Percentiles rank a stretch among this genome's conserved stretches.
These are phyloP conservation scores for Psilocybe cubensis DNA, from an alignment of 768 basidiomycete genomes.

Conservation along the genomic window DNA sequence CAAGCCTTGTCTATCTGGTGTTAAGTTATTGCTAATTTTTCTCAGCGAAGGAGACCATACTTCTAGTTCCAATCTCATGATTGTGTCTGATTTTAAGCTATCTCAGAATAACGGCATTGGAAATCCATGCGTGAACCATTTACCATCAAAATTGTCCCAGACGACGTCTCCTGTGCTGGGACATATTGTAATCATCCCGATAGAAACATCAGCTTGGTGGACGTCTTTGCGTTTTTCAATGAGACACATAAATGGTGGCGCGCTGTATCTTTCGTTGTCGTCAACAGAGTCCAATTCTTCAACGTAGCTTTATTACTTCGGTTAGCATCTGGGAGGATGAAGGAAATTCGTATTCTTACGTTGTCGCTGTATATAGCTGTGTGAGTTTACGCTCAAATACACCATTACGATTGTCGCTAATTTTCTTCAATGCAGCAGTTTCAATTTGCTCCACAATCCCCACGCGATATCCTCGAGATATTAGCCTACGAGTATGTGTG, in stretches of 20 bases:
- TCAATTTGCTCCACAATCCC: conserved; percentile 84
- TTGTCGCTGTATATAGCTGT: conserved; percentile 84
- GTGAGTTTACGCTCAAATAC: conserved; percentile 78
- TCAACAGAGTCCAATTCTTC: conserved; percentile 78
- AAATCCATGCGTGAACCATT: conserved; percentile 5
- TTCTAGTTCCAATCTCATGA: conserved; percentile 90
- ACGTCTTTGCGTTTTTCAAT: conserved; percentile 56
- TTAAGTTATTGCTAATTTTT: conserved; percentile 2
- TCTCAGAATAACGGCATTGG: not conserved
- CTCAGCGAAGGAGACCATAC: conserved; percentile 40
- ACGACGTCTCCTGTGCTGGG: conserved; percentile 92
- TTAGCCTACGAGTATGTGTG: conserved; percentile 43
- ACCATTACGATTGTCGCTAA: conserved; percentile 70
- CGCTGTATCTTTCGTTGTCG: conserved; percentile 53
- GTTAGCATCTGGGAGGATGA: not conserved
- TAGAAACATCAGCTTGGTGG: conserved; percentile 39
- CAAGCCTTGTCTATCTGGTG: conserved; percentile 72
- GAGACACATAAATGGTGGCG: conserved; percentile 75
- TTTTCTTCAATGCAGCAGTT: conserved; percentile 89
- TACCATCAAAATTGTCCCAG: conserved; percentile 91
- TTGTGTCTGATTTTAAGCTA: conserved; percentile 52
- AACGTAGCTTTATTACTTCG: conserved; percentile 62
- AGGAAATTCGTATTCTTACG: conserved; percentile 53
- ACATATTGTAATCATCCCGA: conserved; percentile 80
- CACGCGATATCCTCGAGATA: conserved; percentile 81